Evolutionary conservation across 2,329 filamentous ascomycete species (phyloP), one percentile per base, ranked within the genome.

Genomic region (Clonostachys solani): DNA sequence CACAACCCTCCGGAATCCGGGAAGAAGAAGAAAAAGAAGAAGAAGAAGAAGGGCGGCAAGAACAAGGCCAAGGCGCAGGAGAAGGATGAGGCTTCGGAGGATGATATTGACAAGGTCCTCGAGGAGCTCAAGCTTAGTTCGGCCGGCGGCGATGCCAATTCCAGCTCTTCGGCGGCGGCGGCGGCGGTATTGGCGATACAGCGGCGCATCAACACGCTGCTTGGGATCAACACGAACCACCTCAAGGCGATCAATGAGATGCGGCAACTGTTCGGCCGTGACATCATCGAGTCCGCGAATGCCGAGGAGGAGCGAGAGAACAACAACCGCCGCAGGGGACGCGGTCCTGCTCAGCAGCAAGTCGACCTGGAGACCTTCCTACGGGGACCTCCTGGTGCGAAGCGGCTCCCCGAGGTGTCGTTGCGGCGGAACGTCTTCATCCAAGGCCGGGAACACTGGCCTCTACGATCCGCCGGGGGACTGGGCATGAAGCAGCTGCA

Each of bases 231-330:
- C 55, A 80, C 84, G 1, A 80, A 87, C 54, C 82, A 91, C 56
- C 78, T 99, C 12, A 92, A 92, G 61, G 89, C 89, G 8, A 76
- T 86, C 35, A 95, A 96, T 59, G 94, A 99, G 70, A 96, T 99
- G 90, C 86, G 77, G 44, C 72, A 69, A 33, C 64, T 83, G 3
- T 83, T 77, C 62, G 80, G 74, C 7, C 72, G 69, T 53, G 81
- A 74, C 47, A 79, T 71, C 59, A 86, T 77, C 64, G 80, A 72
- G 59, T 76, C 71, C 1, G 78, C 72, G 9, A 62, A 72, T 15
- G 69, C 65, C 7, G 77, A 80, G 49, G 75, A 80, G 48, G 69
- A 70, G 43, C 66, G 68, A 36, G 66, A 76, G 52, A 44, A 45
- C 44, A 58, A 59, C 12, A 58, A 59, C 17, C 61, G 62, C 47